Percentiles rank a stretch among this genome's conserved stretches.
Conservation (phyloP, 2,329 filamentous ascomycete genomes). For the Aspergillus udagawae region DNA sequence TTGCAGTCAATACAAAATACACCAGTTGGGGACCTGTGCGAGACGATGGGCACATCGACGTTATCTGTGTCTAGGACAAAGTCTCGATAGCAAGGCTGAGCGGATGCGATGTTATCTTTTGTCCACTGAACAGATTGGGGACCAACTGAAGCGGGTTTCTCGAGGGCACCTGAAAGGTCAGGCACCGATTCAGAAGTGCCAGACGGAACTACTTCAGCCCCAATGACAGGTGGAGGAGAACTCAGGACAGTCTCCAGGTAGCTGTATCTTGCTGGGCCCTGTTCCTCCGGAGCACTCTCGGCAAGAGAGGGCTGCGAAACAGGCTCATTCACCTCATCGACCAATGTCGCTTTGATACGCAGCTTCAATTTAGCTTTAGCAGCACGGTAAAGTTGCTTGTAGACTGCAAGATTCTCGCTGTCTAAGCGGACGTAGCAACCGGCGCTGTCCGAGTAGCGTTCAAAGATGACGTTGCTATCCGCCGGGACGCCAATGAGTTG, state of each 20-base stretch:
- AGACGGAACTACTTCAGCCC: constrained; percentile 10
- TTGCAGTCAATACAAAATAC: constrained; percentile 92
- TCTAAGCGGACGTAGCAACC: constrained; percentile 76
- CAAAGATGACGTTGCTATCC: constrained; percentile 64
- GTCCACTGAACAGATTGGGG: constrained; percentile 7
- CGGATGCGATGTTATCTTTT: constrained; percentile 1
- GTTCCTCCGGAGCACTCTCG: constrained; percentile 14
- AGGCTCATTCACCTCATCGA: constrained; percentile 29
- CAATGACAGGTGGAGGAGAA: constrained; percentile 22
- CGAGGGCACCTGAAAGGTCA: constrained; percentile 5
- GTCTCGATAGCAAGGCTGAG: constrained; percentile 21
- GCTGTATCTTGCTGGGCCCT: constrained; percentile 27
- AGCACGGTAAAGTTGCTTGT: constrained; percentile 94
- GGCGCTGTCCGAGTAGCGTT: constrained; percentile 94
- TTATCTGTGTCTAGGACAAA: constrained; percentile 27
- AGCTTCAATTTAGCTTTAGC: constrained; percentile 98
- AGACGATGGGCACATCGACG: constrained; percentile 28
- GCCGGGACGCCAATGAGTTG: constrained; percentile 61
- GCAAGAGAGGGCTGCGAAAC: constrained; percentile 11
- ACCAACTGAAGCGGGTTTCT: constrained; percentile 5
- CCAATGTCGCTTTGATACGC: constrained; percentile 69
- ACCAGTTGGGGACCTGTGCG: constrained; percentile 30
- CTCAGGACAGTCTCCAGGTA: constrained; percentile 43
- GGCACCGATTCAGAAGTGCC: constrained; percentile 8
- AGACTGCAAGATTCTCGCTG: constrained; percentile 71